These are phyloP conservation scores for Lathyrus sativus DNA, from an alignment of 306 rosid species.

Conservation along the genomic window DNA sequence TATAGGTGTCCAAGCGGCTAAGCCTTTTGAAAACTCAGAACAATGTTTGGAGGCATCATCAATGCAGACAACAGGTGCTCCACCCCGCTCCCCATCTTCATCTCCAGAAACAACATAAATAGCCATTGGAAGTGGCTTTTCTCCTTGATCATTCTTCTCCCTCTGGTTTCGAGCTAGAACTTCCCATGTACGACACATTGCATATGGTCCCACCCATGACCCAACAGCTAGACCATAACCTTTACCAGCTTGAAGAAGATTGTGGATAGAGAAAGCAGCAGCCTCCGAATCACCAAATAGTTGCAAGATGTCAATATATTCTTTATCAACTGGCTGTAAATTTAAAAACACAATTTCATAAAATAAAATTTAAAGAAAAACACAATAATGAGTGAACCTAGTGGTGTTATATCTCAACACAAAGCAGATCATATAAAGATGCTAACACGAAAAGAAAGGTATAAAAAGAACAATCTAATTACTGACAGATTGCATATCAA, in stretches of 20 bases:
- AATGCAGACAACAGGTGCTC: conserved; percentile 91
- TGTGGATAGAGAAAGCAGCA: conserved; percentile 78
- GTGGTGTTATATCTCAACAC: conserved; percentile 14
- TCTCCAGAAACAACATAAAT: conserved; percentile 94
- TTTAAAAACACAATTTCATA: conserved; percentile 9
- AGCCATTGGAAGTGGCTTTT: conserved; percentile 84
- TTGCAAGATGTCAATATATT: conserved; percentile 65
- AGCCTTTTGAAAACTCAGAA: conserved; percentile 55
- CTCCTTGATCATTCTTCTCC: conserved; percentile 50
- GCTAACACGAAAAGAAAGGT: not conserved
- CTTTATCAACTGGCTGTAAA: conserved; percentile 69
- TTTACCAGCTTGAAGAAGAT: conserved; percentile 85
- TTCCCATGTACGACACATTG: conserved; percentile 97
- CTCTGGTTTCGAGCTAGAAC: conserved; percentile 64
- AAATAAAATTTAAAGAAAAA: not conserved
- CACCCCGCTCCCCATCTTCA: conserved; percentile 98
- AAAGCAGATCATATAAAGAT: conserved; percentile 21
- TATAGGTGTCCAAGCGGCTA: conserved; percentile 75
- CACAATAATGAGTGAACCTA: conserved; percentile 24
- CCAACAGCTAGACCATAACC: conserved; percentile 88
- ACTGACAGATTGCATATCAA: conserved; percentile 32
- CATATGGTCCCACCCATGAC: conserved; percentile 99
- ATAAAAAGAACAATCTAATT: conserved; percentile 1
- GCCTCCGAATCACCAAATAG: conserved; percentile 84
- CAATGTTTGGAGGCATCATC: conserved; percentile 81